Evolutionary conservation across 805 yeast species (phyloP).

Genomic region (Ogataea saltuana): DNA sequence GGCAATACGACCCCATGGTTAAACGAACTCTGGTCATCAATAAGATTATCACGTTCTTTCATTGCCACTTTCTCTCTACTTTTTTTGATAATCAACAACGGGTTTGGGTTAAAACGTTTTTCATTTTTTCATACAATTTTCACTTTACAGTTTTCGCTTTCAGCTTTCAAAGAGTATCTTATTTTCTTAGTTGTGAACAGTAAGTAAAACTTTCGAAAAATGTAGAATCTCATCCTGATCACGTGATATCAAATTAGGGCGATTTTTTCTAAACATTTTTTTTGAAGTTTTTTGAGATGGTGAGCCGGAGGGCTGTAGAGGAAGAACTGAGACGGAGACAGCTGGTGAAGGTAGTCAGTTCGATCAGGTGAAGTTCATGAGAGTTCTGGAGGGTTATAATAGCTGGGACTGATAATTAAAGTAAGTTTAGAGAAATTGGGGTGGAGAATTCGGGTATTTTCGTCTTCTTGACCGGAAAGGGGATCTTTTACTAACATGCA

Average conservation of each 20-base stretch:
- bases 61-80: conserved; percentile 8
- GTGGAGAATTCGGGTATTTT: no score
- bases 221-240: conserved; percentile 1
- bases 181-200: not conserved
- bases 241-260: not conserved
- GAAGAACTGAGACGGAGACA: not conserved
- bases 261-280: conserved; percentile 1
- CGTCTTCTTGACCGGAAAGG: no score
- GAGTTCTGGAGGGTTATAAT: no score
- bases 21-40: conserved; percentile 7
- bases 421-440: no score
- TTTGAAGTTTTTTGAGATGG: conserved; percentile 8
- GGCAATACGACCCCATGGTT: conserved; percentile 6
- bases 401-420: no score
- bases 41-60: not conserved
- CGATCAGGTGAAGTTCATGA: no score
- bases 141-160: conserved; percentile 12
- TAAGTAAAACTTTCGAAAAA: not conserved
- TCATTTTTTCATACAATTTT: conserved; percentile 10
- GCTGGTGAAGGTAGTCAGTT: no score
- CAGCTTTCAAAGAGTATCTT: conserved; percentile 7
- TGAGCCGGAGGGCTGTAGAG: not conserved
- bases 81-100: conserved; percentile 12
- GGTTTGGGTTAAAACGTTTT: conserved; percentile 14
- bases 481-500: conserved; percentile 6